These are phyloP conservation scores for Camellia lanceoleosa DNA, from an alignment of 148 eudicot genomes.

Conservation along the genomic window DNA sequence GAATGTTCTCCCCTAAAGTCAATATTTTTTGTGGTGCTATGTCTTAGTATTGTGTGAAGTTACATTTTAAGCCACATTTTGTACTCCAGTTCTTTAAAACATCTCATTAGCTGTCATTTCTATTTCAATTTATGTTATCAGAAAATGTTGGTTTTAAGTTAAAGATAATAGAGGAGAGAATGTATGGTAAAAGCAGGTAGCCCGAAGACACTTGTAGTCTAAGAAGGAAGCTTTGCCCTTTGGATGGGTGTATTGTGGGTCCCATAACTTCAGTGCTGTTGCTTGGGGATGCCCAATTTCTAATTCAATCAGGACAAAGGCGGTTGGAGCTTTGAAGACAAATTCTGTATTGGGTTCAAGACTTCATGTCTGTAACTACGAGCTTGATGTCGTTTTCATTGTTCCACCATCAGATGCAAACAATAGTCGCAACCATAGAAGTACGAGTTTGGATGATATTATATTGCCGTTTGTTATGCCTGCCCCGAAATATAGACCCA, in stretches of 20 bases:
- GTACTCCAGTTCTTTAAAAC: neutral
- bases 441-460: conserved; percentile 53
- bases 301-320: conserved; percentile 15
- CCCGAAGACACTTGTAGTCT: conserved; percentile 67
- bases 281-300: conserved; percentile 86
- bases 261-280: conserved; percentile 87
- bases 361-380: conserved; percentile 88
- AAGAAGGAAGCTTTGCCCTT: conserved; percentile 52
- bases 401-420: conserved; percentile 56
- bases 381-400: conserved; percentile 68
- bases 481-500: conserved; percentile 64
- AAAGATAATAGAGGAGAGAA: neutral
- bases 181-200: conserved; percentile 52
- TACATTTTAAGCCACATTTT: neutral
- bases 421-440: conserved; percentile 2
- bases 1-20: neutral
- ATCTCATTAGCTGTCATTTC: neutral
- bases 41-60: neutral
- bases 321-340: conserved; percentile 26
- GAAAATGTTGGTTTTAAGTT: conserved; percentile 3
- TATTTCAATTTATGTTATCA: neutral
- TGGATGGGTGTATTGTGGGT: conserved; percentile 91
- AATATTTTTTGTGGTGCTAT: neutral
- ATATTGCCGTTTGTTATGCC: conserved; percentile 74
- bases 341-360: conserved; percentile 39